Evolutionary conservation across 2,329 filamentous ascomycete species (phyloP), one percentile per base, ranked within the genome.

Genomic region (Stylonectria norvegica): DNA sequence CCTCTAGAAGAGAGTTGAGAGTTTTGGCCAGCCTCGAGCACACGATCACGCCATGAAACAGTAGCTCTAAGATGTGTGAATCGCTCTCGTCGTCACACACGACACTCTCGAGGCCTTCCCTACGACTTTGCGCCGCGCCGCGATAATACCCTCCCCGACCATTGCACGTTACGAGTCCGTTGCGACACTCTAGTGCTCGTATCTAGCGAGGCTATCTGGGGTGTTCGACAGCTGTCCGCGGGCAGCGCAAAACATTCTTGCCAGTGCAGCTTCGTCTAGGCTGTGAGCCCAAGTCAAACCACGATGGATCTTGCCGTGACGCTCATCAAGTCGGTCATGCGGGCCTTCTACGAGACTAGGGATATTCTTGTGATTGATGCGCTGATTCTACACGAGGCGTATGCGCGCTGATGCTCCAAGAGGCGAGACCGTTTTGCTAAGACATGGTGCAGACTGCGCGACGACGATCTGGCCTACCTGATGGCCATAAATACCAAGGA

Each of bases 401-500:
- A 60, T 72, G 87, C 56, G 14, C 34, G 29, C 20, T 37, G 35
- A 20, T 29, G 31, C 34, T 42, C 34, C 30, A 22, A 27, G 15
- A 35, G 25, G 27, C 34, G 28, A 38, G 33, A 33, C 34, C 20
- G 37, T 29, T 32, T 90, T 38, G 71, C 93, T 54, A 85, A 94
- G 71, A 76, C 45, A 79, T 86, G 59, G 88, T 66, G 83, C 77
- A 66, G 86, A 77, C 75, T 97, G 44, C 85, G 89, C 58, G 87
- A 95, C 59, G 84, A 89, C 59, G 93, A 98, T 59, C 74, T 98
- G 47, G 86, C 87, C 30, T 84, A 89, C 56, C 73, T 97, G 17
- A 84, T 96, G 67, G 84, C 84, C 47, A 89, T 94, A 68, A 91
- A 95, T 61, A 83, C 83, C 28, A 97, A 98, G 62, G 87, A 94